Percentiles rank a stretch among this genome's conserved stretches.
phyloP scores from a whole-genome alignment of 2,329 filamentous ascomycete species.

The Dactylella cylindrospora region DNA sequence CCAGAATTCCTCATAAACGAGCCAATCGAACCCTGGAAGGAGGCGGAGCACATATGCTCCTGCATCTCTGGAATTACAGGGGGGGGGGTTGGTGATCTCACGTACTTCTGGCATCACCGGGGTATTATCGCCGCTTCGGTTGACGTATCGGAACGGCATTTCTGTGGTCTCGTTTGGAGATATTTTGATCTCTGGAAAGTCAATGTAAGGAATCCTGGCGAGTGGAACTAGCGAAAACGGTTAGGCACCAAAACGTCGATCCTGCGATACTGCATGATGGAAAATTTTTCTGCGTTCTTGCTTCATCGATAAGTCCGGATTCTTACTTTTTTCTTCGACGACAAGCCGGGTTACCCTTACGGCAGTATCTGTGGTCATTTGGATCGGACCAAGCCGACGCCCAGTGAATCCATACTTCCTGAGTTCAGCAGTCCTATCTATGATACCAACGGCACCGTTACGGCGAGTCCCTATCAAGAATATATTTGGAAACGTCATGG shows the following conservation, averaged over 20 bases:
- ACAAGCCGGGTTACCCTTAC: constrained; percentile 90
- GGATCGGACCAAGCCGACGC: constrained; percentile 81
- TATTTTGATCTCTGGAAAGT: constrained; percentile 86
- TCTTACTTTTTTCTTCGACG: constrained; percentile 75
- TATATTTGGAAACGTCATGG: constrained; percentile 48
- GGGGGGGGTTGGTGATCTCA: constrained; percentile 34
- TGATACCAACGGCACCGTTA: constrained; percentile 6
- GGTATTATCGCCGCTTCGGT: constrained; percentile 66
- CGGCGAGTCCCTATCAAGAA: neutral
- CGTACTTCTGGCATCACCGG: constrained; percentile 89
- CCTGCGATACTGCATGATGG: too few relatives aligned
- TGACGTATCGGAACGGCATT: constrained; percentile 97
- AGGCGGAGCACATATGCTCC: too few relatives aligned
- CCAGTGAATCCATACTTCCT: constrained; percentile 90
- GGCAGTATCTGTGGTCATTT: constrained; percentile 98
- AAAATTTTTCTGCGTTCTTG: constrained; percentile 45
- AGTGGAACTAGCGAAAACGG: constrained; percentile 70
- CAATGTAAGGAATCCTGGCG: constrained; percentile 76
- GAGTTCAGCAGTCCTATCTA: constrained; percentile 92
- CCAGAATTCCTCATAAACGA: neutral
- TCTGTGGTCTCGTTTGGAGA: constrained; percentile 90
- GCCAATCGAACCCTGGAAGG: too few relatives aligned
- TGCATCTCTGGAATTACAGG: too few relatives aligned
- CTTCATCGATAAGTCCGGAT: constrained; percentile 4
- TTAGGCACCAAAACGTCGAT: too few relatives aligned